Percentiles rank a stretch among this genome's conserved stretches.
phyloP scores from a whole-genome alignment of 495 filamentous ascomycete genomes.

The Sporormia fimetaria region DNA sequence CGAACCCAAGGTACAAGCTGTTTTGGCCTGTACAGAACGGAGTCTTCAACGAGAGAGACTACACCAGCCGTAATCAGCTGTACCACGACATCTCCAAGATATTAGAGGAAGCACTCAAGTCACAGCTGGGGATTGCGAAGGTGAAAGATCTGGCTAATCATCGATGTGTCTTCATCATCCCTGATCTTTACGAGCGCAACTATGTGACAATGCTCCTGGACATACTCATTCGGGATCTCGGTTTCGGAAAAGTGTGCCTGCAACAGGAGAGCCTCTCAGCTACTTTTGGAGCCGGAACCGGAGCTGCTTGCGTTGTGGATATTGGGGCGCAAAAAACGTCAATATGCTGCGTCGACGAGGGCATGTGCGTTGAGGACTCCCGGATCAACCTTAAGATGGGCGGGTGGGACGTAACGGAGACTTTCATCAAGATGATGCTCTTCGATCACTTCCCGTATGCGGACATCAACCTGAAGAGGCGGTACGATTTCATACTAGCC shows the following conservation, averaged over 20 bases:
- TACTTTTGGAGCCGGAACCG: slow-evolving; percentile 91
- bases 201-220: slow-evolving; percentile 79
- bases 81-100: slow-evolving; percentile 78
- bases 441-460: slow-evolving; percentile 86
- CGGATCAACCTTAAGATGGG: slow-evolving; percentile 88
- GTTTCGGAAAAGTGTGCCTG: slow-evolving; percentile 77
- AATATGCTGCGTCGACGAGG: slow-evolving; percentile 94
- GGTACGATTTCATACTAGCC: slow-evolving; percentile 86
- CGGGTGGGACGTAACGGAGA: slow-evolving; percentile 83
- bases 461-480: slow-evolving; percentile 79
- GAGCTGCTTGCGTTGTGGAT: slow-evolving; percentile 86
- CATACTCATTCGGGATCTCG: slow-evolving; percentile 75
- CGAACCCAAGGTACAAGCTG: slow-evolving; percentile 78
- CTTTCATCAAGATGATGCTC: slow-evolving; percentile 94
- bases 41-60: slow-evolving; percentile 82
- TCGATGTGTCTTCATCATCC: slow-evolving; percentile 87
- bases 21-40: slow-evolving; percentile 85
- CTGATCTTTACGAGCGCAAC: slow-evolving; percentile 87
- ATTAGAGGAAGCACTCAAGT: slow-evolving; percentile 72
- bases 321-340: slow-evolving; percentile 97
- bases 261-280: slow-evolving; percentile 93
- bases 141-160: slow-evolving; percentile 80
- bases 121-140: slow-evolving; percentile 63
- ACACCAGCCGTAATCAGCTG: slow-evolving; percentile 59
- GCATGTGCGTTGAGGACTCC: slow-evolving; percentile 86